phyloP scores from a whole-genome alignment of 768 basidiomycete genomes.

The Lanmaoa pseudosensibilis region DNA sequence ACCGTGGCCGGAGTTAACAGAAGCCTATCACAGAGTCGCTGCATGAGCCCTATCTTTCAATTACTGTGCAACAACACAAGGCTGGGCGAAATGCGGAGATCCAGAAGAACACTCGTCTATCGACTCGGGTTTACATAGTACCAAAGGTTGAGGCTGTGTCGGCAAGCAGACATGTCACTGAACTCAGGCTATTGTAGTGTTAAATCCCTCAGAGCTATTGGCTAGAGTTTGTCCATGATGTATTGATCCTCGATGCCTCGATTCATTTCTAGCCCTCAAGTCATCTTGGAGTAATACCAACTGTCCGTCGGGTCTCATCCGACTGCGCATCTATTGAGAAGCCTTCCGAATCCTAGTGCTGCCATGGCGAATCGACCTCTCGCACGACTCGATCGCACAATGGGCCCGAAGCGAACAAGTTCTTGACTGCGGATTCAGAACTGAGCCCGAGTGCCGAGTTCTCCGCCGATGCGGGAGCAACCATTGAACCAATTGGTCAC shows the following conservation, averaged over 20 bases:
- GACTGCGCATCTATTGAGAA: neutral
- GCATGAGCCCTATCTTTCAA: too few relatives aligned
- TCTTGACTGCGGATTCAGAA: constrained; percentile 1
- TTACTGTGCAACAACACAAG: too few relatives aligned
- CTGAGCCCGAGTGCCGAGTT: neutral
- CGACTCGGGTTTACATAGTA: too few relatives aligned
- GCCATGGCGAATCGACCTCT: neutral
- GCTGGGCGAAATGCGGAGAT: neutral
- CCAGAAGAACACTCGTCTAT: neutral
- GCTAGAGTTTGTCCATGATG: too few relatives aligned
- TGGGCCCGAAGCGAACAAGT: constrained; percentile 4
- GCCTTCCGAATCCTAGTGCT: neutral
- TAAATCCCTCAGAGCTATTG: too few relatives aligned
- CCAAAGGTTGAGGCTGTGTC: too few relatives aligned
- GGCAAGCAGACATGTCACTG: neutral
- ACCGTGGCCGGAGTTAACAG: too few relatives aligned
- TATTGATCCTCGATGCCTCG: too few relatives aligned
- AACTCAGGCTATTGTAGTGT: too few relatives aligned
- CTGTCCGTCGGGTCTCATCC: neutral
- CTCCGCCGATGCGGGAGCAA: constrained; percentile 14
- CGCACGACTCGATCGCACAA: too few relatives aligned
- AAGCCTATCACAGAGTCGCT: too few relatives aligned
- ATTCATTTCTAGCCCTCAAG: neutral
- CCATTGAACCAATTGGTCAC: neutral
- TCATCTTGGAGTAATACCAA: neutral